phyloP scores from a whole-genome alignment of 805 yeast species.

The Wickerhamiella azymoides region DNA sequence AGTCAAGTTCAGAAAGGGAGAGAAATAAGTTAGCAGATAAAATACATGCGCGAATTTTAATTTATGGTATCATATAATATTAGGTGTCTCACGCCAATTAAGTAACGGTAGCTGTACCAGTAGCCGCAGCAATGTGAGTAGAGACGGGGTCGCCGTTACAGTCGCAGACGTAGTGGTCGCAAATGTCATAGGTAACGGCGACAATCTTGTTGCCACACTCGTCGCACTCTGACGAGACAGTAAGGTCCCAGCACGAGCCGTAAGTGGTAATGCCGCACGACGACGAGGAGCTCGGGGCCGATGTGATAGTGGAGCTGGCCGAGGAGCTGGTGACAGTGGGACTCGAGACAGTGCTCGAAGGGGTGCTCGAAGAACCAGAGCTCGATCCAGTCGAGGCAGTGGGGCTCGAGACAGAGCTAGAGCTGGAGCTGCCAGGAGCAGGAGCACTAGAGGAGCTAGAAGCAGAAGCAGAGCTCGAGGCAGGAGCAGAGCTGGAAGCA shows the following conservation, averaged over 20 bases:
- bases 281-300: not conserved
- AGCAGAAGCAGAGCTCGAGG: not conserved
- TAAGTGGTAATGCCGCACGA: not conserved
- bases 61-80: not conserved
- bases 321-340: not conserved
- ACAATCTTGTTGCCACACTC: not conserved
- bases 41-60: not conserved
- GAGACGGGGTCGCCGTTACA: not conserved
- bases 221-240: not conserved
- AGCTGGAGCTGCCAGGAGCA: slow-evolving; percentile 1
- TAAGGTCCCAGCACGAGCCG: slow-evolving; percentile 1
- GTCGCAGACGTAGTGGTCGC: slow-evolving; percentile 5
- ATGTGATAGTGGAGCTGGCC: not conserved
- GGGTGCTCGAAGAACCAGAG: not conserved
- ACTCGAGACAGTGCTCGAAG: not conserved
- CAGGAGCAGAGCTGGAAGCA: not conserved
- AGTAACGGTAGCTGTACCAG: not conserved
- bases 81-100: not conserved
- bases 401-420: not conserved
- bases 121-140: not conserved
- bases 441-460: not conserved
- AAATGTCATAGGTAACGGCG: not conserved
- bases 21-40: not conserved
- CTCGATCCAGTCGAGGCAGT: not conserved
- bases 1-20: not conserved